Base-by-base conservation (phyloP, 306 rosid genomes). In the Astragalus glycyphyllos region DNA sequence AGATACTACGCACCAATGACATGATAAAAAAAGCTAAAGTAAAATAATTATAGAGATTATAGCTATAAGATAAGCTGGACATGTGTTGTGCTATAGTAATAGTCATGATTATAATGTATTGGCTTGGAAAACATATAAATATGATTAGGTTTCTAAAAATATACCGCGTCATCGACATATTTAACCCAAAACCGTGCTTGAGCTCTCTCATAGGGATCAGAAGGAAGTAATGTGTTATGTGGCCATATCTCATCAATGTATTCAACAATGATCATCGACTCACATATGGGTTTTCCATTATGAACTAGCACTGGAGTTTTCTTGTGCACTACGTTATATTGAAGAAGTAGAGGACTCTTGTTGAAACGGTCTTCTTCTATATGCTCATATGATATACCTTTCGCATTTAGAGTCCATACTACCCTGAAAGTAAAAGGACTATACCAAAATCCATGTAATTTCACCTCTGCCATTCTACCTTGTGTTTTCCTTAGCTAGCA, bases 191-290 rank as follows among this genome's bases (percentile, higher is more conserved):
- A 88, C 1, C 88, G 74, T 15, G 86, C 84, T 0, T n/a, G 16
- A 37, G 90, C 76, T 82, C 50, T 84, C 3, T 84, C 80, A 48
- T 44, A 71, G 23, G 89, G 74, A 47, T 86, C 75, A 49, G 5
- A 12, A 3, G 89, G 89, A 40, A 86, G 58, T 26, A 86, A 54
- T 8, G 89, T 70, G 7, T 50, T 62, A 0, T 84, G 72, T 17
- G 87, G 80, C 88, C 90, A 88, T 0, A 66, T 40, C 26, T 88
- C 81, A 41, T 84, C 87, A 32, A 88, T 72, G 48, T 85, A 88
- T 63, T 85, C 79, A 32, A 85, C 34, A 61, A 88, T 88, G 56
- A 79, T 14, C 84, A 72, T 72, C 23, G 93, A 26, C 31, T 26
- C 31, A 26, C 31, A 26, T 26, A 26, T 26, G 0, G 31, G 31